Conservation (phyloP, 257 asterid genomes). For the Solanum chilense region DNA sequence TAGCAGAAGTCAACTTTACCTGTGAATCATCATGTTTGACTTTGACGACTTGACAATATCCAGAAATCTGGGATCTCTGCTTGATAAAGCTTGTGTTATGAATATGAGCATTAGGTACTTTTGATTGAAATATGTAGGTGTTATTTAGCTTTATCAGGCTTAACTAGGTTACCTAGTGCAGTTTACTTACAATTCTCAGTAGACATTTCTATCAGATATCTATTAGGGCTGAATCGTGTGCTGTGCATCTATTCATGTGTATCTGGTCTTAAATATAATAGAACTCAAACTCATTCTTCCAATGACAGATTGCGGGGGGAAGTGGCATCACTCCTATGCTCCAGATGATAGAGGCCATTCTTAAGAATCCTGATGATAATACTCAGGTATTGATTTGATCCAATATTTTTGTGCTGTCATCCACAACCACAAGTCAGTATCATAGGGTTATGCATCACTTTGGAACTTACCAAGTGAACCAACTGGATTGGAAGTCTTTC, state of each 20-base stretch:
- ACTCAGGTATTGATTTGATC: constrained; percentile 44
- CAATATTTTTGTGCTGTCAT: neutral
- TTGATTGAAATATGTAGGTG: neutral
- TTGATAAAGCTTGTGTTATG: neutral
- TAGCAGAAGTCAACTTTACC: neutral
- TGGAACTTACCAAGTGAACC: neutral
- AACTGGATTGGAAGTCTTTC: neutral
- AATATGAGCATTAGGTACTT: neutral
- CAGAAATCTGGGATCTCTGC: neutral
- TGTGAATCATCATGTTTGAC: neutral
- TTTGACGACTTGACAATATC: neutral
- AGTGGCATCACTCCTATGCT: constrained; percentile 97
- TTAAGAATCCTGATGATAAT: constrained; percentile 83
- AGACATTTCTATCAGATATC: neutral
- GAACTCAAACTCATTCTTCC: neutral
- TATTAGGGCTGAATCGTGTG: neutral
- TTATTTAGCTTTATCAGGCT: neutral
- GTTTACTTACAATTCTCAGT: neutral
- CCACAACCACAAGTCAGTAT: neutral
- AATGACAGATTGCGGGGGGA: constrained; percentile 86
- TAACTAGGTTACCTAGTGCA: neutral
- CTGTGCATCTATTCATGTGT: neutral
- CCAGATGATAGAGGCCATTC: constrained; percentile 84
- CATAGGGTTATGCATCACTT: neutral
- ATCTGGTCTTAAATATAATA: neutral